A percentile compares a stretch with the other conserved stretches of the same genome.
These are phyloP conservation scores for Scutellaria minor DNA, from an alignment of 257 asterid species.

Conservation along the genomic window DNA sequence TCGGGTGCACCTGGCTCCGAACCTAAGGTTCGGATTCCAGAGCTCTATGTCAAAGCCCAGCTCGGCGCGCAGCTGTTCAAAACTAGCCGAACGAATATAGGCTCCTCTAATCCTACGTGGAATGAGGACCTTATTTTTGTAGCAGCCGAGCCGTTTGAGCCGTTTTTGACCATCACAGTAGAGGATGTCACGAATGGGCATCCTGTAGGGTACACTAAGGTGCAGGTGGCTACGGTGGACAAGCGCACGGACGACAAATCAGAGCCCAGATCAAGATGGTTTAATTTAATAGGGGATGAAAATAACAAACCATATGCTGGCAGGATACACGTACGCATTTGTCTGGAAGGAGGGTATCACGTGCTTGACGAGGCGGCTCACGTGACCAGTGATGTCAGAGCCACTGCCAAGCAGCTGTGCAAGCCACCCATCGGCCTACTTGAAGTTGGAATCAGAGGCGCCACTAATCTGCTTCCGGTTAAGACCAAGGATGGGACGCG, in stretches of 20 bases:
- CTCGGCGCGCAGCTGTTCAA: slow-evolving; percentile 84
- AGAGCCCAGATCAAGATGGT: slow-evolving; percentile 89
- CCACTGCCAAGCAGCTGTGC: slow-evolving; percentile 76
- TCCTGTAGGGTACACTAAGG: slow-evolving; percentile 66
- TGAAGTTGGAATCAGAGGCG: slow-evolving; percentile 88
- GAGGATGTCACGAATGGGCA: slow-evolving; percentile 67
- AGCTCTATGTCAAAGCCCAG: slow-evolving; percentile 81
- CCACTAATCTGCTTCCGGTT: slow-evolving; percentile 73
- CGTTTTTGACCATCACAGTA: slow-evolving; percentile 68
- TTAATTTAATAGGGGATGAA: slow-evolving; percentile 58
- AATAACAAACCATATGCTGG: slow-evolving; percentile 67
- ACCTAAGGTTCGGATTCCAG: slow-evolving; percentile 67
- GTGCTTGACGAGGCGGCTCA: slow-evolving; percentile 96
- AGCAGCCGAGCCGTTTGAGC: slow-evolving; percentile 98
- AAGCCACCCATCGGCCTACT: slow-evolving; percentile 81
- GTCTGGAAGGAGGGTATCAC: slow-evolving; percentile 94
- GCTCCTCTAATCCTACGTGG: slow-evolving; percentile 78
- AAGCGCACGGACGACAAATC: slow-evolving; percentile 74
- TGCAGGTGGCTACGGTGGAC: slow-evolving; percentile 74
- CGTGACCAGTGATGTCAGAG: slow-evolving; percentile 84
- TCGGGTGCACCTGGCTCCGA: slow-evolving; percentile 68
- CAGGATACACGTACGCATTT: slow-evolving; percentile 76
- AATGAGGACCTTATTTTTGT: slow-evolving; percentile 86
- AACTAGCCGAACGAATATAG: slow-evolving; percentile 70
- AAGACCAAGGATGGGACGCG: slow-evolving; percentile 83